These are phyloP conservation scores for Colletotrichum lupini DNA, from an alignment of 2,329 filamentous ascomycete species.

Conservation along the genomic window DNA sequence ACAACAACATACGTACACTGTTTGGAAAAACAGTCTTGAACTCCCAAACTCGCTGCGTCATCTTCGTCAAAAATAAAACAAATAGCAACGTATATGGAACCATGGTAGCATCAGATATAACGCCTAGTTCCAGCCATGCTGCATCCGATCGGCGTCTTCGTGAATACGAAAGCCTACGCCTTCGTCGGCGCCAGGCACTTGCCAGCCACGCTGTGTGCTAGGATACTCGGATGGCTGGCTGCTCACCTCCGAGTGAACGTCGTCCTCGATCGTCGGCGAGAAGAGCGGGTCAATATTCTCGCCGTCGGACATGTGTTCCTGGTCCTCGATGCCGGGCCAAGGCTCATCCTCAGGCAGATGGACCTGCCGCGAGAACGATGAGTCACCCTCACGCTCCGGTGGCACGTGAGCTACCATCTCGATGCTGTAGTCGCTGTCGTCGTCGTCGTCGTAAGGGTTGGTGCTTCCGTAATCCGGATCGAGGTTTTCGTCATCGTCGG, in stretches of 20 bases:
- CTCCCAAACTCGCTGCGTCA: constrained; percentile 32
- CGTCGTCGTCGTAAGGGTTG: constrained; percentile 43
- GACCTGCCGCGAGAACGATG: constrained; percentile 44
- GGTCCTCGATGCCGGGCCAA: constrained; percentile 67
- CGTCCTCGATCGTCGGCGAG: constrained; percentile 41
- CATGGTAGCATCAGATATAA: background rate
- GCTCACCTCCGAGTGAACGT: constrained; percentile 51
- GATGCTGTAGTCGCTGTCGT: constrained; percentile 42
- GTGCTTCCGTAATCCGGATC: constrained; percentile 42
- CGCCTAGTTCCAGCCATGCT: constrained; percentile 19
- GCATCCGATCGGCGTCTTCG: constrained; percentile 47
- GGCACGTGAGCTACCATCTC: constrained; percentile 41
- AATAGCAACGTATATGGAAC: background rate
- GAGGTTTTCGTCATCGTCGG: constrained; percentile 44
- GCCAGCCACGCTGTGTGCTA: constrained; percentile 59
- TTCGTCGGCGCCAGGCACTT: constrained; percentile 40
- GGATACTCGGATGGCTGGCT: constrained; percentile 68
- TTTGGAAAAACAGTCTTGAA: constrained; percentile 19
- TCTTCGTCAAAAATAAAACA: constrained; percentile 22
- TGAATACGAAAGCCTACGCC: constrained; percentile 51
- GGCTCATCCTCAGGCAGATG: constrained; percentile 64
- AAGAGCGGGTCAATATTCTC: constrained; percentile 62
- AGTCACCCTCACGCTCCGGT: constrained; percentile 31
- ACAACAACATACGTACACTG: constrained; percentile 3
- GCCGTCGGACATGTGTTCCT: constrained; percentile 55